Evolutionary conservation across 345 rosid species (phyloP).

Genomic region (Jatropha curcas): DNA sequence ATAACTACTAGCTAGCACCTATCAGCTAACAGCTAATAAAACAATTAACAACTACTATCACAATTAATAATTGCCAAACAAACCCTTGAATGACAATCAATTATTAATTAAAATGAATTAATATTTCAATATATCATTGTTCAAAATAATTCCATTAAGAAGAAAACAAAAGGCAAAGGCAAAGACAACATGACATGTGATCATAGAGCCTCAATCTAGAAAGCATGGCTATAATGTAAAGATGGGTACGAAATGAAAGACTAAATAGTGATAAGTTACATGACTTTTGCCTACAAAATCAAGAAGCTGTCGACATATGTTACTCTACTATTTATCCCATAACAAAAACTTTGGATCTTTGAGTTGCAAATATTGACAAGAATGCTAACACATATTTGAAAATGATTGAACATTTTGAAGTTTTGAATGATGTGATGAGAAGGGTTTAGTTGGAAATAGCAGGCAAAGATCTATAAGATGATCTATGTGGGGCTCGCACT

Average conservation of each 20-base stretch:
- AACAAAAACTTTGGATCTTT: too few species aligned
- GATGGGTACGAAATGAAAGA: neutral
- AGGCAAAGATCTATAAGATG: neutral
- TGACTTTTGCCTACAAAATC: neutral
- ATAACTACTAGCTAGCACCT: too few species aligned
- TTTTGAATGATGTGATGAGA: too few species aligned
- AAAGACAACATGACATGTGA: neutral
- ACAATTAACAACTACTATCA: too few species aligned
- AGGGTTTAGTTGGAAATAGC: too few species aligned
- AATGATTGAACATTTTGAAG: constrained; percentile 15
- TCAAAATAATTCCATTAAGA: neutral
- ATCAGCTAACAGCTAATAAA: too few species aligned
- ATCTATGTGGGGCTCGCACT: constrained; percentile 9
- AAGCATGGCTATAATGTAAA: constrained; percentile 23
- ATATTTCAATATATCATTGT: too few species aligned
- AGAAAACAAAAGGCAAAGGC: constrained; percentile 1
- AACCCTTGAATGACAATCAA: too few species aligned
- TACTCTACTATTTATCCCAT: constrained; percentile 2
- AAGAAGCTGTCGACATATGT: neutral
- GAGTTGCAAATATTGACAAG: neutral
- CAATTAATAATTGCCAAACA: too few species aligned
- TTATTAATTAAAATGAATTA: too few species aligned
- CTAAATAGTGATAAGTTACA: neutral
- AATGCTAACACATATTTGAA: neutral
- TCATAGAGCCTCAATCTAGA: too few species aligned